A percentile compares a stretch with the other conserved stretches of the same genome.
Evolutionary conservation across 2,329 filamentous ascomycete species (phyloP).

Genomic region (Sporothrix variecibatus): DNA sequence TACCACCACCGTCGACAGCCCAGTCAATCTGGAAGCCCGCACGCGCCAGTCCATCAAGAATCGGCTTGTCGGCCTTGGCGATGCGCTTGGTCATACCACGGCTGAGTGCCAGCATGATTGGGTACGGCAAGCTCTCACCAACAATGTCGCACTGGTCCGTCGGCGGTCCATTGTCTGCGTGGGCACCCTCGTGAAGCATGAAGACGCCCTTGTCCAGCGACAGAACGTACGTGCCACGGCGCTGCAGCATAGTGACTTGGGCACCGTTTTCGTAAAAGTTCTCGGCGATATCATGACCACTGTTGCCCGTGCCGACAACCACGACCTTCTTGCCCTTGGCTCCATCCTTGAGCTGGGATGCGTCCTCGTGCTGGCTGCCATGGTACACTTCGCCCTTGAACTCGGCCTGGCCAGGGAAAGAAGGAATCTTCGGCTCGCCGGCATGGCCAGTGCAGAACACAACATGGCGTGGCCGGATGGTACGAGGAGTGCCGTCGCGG

Average conservation of each 20-base stretch:
- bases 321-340: slow-evolving; percentile 43
- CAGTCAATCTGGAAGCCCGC: slow-evolving; percentile 61
- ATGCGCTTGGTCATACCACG: slow-evolving; percentile 56
- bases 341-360: slow-evolving; percentile 35
- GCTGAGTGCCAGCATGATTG: slow-evolving; percentile 51
- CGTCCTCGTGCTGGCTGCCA: slow-evolving; percentile 52
- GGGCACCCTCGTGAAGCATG: slow-evolving; percentile 45
- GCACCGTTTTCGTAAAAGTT: slow-evolving; percentile 60
- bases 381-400: slow-evolving; percentile 60
- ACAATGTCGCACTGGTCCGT: slow-evolving; percentile 49
- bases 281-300: slow-evolving; percentile 60
- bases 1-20: slow-evolving; percentile 56
- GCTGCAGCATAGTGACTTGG: slow-evolving; percentile 61
- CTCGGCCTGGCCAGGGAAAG: slow-evolving; percentile 53
- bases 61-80: slow-evolving; percentile 43
- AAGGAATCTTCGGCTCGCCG: slow-evolving; percentile 63
- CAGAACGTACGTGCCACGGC: slow-evolving; percentile 58
- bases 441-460: slow-evolving; percentile 69
- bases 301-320: slow-evolving; percentile 61
- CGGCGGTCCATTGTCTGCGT: slow-evolving; percentile 36
- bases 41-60: slow-evolving; percentile 52
- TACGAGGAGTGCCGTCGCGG: slow-evolving; percentile 52
- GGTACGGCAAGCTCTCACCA: slow-evolving; percentile 54
- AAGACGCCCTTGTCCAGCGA: slow-evolving; percentile 51
- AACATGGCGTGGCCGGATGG: slow-evolving; percentile 62